Conservation (phyloP, 2,329 filamentous ascomycete species). For the Ceratocystis smalleyi region DNA sequence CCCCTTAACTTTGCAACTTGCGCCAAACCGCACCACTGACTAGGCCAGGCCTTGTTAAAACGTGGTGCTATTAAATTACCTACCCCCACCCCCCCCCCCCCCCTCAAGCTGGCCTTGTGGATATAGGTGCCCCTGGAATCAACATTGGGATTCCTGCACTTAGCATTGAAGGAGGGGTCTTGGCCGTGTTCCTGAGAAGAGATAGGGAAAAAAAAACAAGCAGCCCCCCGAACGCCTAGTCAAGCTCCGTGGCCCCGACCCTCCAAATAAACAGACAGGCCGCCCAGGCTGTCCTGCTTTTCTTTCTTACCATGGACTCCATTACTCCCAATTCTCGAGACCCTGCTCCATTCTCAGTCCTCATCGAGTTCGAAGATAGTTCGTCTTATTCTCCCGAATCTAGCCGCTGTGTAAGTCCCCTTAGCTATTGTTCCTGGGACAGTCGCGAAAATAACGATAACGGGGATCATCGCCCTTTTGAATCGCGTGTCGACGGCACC, state of each 20-base stretch:
- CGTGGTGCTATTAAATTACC: conserved; percentile 7
- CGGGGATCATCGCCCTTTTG: background rate
- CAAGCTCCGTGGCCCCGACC: background rate
- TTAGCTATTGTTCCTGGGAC: conserved; percentile 16
- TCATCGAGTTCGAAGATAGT: conserved; percentile 14
- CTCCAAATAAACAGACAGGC: conserved; percentile 12
- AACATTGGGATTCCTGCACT: conserved; percentile 6
- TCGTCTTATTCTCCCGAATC: conserved; percentile 9
- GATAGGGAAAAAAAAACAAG: background rate
- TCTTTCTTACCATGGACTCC: conserved; percentile 10
- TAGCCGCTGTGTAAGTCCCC: conserved; percentile 15
- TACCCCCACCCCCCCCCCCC: background rate
- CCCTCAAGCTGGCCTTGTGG: conserved; percentile 4
- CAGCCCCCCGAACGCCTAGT: background rate
- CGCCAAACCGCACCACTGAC: background rate
- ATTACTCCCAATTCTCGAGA: conserved; percentile 9
- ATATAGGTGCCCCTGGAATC: conserved; percentile 9
- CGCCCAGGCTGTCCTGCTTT: conserved; percentile 5
- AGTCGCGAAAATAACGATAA: conserved; percentile 10
- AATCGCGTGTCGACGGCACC: conserved; percentile 8
- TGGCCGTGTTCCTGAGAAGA: conserved; percentile 9
- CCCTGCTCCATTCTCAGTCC: conserved; percentile 14
- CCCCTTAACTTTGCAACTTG: background rate
- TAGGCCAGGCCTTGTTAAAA: background rate
- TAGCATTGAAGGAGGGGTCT: conserved; percentile 15